Conservation (phyloP, 208 protist genomes). For the Leishmania mexicana region DNA sequence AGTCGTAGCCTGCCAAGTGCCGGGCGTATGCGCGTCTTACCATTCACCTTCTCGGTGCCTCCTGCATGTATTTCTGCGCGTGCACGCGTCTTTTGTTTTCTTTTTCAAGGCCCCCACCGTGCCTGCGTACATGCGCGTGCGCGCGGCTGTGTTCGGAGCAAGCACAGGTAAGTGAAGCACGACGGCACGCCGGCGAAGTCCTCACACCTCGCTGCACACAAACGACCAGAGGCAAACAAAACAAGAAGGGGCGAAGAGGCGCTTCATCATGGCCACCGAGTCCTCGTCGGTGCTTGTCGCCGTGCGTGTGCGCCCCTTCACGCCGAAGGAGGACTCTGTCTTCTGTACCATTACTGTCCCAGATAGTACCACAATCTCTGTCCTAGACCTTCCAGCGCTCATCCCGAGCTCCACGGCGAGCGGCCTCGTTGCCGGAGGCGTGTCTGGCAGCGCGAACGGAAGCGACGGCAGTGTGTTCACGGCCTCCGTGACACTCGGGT, state of each 20-base stretch:
- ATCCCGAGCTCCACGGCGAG: constrained; percentile 14
- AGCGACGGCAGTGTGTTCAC: not conserved
- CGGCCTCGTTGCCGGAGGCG: not conserved
- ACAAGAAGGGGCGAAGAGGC: not conserved
- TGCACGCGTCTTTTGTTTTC: not conserved
- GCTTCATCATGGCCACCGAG: constrained; percentile 54
- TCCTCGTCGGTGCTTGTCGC: constrained; percentile 76
- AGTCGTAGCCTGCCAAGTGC: not conserved
- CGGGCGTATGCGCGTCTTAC: not conserved
- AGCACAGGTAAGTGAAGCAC: not conserved
- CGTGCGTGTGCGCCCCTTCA: constrained; percentile 75
- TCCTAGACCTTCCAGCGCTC: constrained; percentile 50
- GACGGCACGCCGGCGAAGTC: not conserved
- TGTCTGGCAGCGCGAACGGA: not conserved
- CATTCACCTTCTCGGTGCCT: not conserved
- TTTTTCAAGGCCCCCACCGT: not conserved
- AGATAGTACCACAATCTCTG: constrained; percentile 52
- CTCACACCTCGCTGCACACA: not conserved
- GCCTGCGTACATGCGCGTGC: not conserved
- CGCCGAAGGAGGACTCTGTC: constrained; percentile 53
- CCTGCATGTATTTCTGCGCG: not conserved
- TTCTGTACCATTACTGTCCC: constrained; percentile 63
- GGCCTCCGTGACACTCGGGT: not conserved
- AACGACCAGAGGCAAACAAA: not conserved
- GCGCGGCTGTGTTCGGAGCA: not conserved